Base-by-base conservation (phyloP, 805 yeast genomes). In the Kazachstania psychrophila region DNA sequence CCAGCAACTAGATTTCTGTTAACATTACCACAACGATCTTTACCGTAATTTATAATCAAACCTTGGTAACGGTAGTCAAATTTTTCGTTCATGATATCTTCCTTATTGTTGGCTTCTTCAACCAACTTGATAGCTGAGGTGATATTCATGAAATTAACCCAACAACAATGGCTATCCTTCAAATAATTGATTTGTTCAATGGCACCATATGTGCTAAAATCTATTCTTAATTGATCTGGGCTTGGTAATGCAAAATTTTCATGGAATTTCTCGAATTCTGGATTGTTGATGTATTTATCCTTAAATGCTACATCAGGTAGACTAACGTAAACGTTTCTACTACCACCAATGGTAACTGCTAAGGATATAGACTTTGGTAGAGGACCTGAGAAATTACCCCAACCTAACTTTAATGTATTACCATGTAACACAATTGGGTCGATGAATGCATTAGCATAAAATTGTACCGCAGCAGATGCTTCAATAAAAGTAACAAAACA, bases 281-380 rank as follows among this genome's bases (percentile, higher is more conserved):
- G 63, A 43, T 57, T 61, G 18, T 47, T 47, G 9, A 48, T 47
- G 32, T 38, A 52, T 36, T 58, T 58, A 30, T 62, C 63, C 31
- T 68, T 64, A 41, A 66, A 70, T 6, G 64, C 58, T 33, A 45
- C 50, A 35, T 61, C 67, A 12, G 65, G 66, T 36, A 76, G 58
- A 25, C 89, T 87, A 41, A 82, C 74, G 55, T 82, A 82, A 12
- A 82, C 73, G 52, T 82, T 82, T 63, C 94, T 70, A 23, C 83
- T 74, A 3, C 88, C 89, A 22, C 88, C 87, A 2, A 72, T 70
- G 2, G 82, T 72, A 2, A 79, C 83, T 2, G 85, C 85, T 31
- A 72, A 56, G 1, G 76, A 62, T 29, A 82, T 66, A 2, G 69
- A 66, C 29, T 73, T 66, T 24, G 68, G 67, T 23, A 81, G 49